Percentiles rank a stretch among this genome's conserved stretches.
These are phyloP conservation scores for Musa balbisiana DNA, from an alignment of 202 grass and related monocot genomes.

Conservation along the genomic window DNA sequence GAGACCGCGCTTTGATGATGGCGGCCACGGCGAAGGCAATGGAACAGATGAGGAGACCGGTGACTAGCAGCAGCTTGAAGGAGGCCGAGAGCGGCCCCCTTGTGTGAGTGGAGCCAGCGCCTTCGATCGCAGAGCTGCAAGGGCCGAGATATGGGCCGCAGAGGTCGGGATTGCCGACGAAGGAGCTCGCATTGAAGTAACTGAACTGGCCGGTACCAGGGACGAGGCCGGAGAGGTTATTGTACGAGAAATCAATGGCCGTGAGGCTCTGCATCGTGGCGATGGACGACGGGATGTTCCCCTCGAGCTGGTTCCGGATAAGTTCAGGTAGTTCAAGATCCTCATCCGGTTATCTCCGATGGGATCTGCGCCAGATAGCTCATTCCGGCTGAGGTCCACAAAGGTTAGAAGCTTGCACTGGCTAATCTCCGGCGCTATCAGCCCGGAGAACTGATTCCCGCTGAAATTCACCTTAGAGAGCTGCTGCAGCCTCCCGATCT, in stretches of 20 bases:
- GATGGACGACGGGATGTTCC: constrained; percentile 59
- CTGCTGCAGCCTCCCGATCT: constrained; percentile 69
- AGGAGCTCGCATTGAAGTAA: constrained; percentile 95
- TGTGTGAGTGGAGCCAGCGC: not conserved
- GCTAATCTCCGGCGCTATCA: constrained; percentile 49
- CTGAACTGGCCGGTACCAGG: constrained; percentile 83
- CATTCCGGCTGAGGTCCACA: constrained; percentile 69
- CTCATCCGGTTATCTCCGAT: constrained; percentile 51
- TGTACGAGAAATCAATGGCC: constrained; percentile 91
- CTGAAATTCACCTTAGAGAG: constrained; percentile 77
- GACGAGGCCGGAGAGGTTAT: constrained; percentile 81
- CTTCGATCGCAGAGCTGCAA: constrained; percentile 29
- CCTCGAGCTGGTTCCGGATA: constrained; percentile 72
- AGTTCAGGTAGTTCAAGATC: constrained; percentile 87
- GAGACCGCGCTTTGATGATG: constrained; percentile 67
- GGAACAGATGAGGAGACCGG: constrained; percentile 61
- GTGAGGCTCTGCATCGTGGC: constrained; percentile 91
- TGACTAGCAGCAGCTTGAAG: constrained; percentile 81
- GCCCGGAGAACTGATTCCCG: constrained; percentile 48
- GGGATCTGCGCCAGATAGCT: constrained; percentile 66
- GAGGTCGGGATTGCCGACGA: constrained; percentile 59
- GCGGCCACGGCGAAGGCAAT: constrained; percentile 69
- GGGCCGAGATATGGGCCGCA: constrained; percentile 60
- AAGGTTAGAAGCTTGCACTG: constrained; percentile 74
- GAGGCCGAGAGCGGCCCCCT: constrained; percentile 50